Conservation (phyloP, 495 filamentous ascomycete species). For the Lasiosphaeris hirsuta region DNA sequence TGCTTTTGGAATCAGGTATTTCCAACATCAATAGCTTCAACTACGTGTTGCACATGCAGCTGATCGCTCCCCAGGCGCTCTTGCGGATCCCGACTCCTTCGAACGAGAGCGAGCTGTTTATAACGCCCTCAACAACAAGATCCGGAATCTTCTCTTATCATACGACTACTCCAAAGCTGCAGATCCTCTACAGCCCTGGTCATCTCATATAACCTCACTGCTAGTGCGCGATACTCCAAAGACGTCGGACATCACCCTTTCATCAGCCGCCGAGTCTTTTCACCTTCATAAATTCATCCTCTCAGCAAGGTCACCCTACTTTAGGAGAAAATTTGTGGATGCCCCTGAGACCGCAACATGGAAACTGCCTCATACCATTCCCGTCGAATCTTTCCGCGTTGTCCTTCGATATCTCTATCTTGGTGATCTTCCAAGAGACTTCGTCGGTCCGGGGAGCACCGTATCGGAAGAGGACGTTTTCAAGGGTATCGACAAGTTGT, state of each 20-base stretch:
- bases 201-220: slow-evolving; percentile 78
- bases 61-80: slow-evolving; percentile 47
- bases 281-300: slow-evolving; percentile 87
- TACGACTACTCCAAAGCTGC: slow-evolving; percentile 95
- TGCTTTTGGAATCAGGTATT: slow-evolving; percentile 76
- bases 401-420: slow-evolving; percentile 88
- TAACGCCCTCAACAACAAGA: slow-evolving; percentile 90
- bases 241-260: slow-evolving; percentile 78
- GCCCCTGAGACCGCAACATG: slow-evolving; percentile 63
- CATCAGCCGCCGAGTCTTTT: slow-evolving; percentile 55
- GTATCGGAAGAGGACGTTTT: slow-evolving; percentile 75
- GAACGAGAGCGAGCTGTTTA: slow-evolving; percentile 92
- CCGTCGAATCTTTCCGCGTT: slow-evolving; percentile 70
- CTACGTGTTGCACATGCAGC: slow-evolving; percentile 1
- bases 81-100: slow-evolving; percentile 95
- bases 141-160: slow-evolving; percentile 80
- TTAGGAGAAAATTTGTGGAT: slow-evolving; percentile 67
- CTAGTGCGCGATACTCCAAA: slow-evolving; percentile 64
- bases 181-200: slow-evolving; percentile 86
- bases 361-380: slow-evolving; percentile 69
- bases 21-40: neutral
- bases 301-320: slow-evolving; percentile 83
- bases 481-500: slow-evolving; percentile 77
- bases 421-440: slow-evolving; percentile 72
- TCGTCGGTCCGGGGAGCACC: slow-evolving; percentile 59